A percentile compares a stretch with the other conserved stretches of the same genome.
These are phyloP conservation scores for Silene uniflora DNA, from an alignment of 148 eudicot genomes.

Conservation along the genomic window DNA sequence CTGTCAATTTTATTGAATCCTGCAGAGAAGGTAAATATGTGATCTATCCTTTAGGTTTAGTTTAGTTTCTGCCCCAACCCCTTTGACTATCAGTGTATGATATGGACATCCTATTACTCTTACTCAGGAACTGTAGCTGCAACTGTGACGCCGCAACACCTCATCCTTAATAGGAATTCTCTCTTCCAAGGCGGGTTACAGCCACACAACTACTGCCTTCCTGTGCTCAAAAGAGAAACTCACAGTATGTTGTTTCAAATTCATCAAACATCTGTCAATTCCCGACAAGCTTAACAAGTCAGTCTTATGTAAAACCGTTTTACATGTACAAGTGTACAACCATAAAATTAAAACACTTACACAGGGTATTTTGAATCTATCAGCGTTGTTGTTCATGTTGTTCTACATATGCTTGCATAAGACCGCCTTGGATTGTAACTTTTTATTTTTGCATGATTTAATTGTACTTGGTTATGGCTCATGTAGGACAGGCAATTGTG, in stretches of 20 bases:
- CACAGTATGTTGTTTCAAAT: constrained; percentile 49
- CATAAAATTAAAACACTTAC: background rate
- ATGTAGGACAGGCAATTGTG: constrained; percentile 16
- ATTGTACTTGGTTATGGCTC: background rate
- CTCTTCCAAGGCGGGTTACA: constrained; percentile 92
- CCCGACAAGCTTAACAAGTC: background rate
- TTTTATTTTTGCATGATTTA: background rate
- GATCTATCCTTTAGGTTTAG: background rate
- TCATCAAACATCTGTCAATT: background rate
- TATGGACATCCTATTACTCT: background rate
- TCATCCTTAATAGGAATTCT: constrained; percentile 80
- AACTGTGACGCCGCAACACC: constrained; percentile 97
- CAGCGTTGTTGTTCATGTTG: background rate
- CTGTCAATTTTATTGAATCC: constrained; percentile 76
- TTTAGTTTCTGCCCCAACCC: background rate
- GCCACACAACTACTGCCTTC: constrained; percentile 93
- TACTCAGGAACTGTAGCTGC: constrained; percentile 69
- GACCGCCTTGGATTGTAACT: background rate
- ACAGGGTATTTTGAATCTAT: background rate
- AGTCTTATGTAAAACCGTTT: background rate
- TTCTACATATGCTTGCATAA: background rate
- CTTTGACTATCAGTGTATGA: background rate
- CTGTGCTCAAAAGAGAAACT: constrained; percentile 84
- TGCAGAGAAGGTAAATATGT: constrained; percentile 53
- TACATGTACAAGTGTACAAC: no score